phyloP scores from a whole-genome alignment of 2,329 filamentous ascomycete species.

The Aaosphaeria arxii region DNA sequence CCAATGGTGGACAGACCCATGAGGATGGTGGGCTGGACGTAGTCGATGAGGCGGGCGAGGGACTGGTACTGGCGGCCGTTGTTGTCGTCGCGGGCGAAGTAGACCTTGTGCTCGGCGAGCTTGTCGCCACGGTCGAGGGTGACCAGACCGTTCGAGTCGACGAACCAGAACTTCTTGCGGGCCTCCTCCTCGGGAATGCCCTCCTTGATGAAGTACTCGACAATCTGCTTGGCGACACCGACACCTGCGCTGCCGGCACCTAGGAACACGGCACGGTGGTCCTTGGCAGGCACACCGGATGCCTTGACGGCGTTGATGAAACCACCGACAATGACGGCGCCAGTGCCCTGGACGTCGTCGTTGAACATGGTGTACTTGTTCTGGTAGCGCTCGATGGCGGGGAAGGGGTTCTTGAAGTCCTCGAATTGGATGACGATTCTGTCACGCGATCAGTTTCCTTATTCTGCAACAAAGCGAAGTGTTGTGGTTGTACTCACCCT shows the following conservation, averaged over 20 bases:
- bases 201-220: slow-evolving; percentile 92
- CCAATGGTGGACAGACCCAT: slow-evolving; percentile 93
- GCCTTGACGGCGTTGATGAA: slow-evolving; percentile 75
- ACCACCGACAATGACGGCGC: slow-evolving; percentile 87
- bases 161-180: slow-evolving; percentile 90
- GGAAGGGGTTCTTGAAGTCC: slow-evolving; percentile 97
- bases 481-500: slow-evolving; percentile 44
- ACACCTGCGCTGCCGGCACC: slow-evolving; percentile 94
- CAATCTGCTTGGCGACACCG: slow-evolving; percentile 95
- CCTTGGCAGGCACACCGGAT: slow-evolving; percentile 78
- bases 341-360: slow-evolving; percentile 96
- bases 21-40: slow-evolving; percentile 90
- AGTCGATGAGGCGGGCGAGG: slow-evolving; percentile 87
- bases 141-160: slow-evolving; percentile 94
- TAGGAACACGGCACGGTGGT: slow-evolving; percentile 94
- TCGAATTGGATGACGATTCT: slow-evolving; percentile 87
- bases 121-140: slow-evolving; percentile 90
- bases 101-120: slow-evolving; percentile 81
- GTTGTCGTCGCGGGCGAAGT: slow-evolving; percentile 66
- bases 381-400: slow-evolving; percentile 85
- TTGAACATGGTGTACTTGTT: slow-evolving; percentile 94
- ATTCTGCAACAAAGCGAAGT: background rate
- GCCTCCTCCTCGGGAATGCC: slow-evolving; percentile 86
- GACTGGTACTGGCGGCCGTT: slow-evolving; percentile 66
- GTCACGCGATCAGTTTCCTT: slow-evolving; percentile 28